A percentile compares a stretch with the other conserved stretches of the same genome.
Evolutionary conservation across 2,329 filamentous ascomycete species (phyloP).

Genomic region (Triangularia setosa): DNA sequence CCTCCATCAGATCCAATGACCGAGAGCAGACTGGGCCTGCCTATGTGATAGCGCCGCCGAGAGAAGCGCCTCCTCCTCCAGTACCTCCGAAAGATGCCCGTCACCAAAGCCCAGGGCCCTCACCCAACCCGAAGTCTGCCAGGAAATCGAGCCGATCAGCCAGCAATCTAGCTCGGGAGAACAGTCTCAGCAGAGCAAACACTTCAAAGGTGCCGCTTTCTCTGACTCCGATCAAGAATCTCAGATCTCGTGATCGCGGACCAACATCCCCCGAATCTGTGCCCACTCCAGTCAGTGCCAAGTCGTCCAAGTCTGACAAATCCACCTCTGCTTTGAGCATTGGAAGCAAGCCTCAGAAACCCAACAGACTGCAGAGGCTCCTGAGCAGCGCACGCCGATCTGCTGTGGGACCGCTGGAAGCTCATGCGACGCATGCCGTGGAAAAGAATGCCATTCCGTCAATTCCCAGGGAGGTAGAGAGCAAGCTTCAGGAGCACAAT

Average conservation of each 20-base stretch:
- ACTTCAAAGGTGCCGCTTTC: conserved; percentile 19
- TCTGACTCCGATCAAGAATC: conserved; percentile 23
- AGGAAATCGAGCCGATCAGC: conserved; percentile 6
- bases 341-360: conserved; percentile 34
- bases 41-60: conserved; percentile 11
- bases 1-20: conserved; percentile 7
- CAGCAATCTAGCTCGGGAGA: conserved; percentile 1
- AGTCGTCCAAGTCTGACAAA: conserved; percentile 28
- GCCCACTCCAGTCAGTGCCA: conserved; percentile 28
- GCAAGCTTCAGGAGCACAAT: conserved; percentile 35
- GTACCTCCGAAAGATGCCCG: conserved; percentile 35
- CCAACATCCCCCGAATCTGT: conserved; percentile 25
- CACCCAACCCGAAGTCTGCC: conserved; percentile 15
- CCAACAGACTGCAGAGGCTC: conserved; percentile 39
- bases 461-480: conserved; percentile 34
- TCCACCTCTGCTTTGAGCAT: conserved; percentile 34
- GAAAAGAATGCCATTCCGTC: conserved; percentile 34
- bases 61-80: conserved; percentile 31
- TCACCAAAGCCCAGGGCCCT: conserved; percentile 3
- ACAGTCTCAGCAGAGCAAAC: not conserved
- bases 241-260: conserved; percentile 15
- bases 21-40: not conserved
- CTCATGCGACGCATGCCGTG: conserved; percentile 32
- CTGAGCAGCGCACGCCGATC: conserved; percentile 33
- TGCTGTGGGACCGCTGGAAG: conserved; percentile 29